Evolutionary conservation across 106 monocot genomes (phyloP).

Genomic region (Platanthera zijinensis): DNA sequence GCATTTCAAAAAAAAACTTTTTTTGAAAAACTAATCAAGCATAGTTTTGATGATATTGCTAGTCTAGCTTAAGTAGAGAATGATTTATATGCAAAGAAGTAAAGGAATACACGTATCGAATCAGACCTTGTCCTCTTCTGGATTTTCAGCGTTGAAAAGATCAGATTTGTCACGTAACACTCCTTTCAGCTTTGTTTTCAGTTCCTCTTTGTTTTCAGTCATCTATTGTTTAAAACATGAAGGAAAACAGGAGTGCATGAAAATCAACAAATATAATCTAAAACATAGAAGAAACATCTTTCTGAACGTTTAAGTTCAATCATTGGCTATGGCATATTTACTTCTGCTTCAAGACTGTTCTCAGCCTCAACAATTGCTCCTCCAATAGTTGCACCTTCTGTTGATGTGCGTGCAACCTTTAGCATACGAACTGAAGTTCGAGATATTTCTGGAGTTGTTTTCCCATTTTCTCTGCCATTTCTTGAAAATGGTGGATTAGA

Average conservation of each 20-base stretch:
- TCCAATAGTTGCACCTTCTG: constrained; percentile 52
- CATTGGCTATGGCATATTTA: constrained; percentile 19
- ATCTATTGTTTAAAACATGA: constrained; percentile 24
- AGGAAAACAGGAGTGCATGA: constrained; percentile 4
- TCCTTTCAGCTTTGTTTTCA: constrained; percentile 86
- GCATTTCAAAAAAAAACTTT: background rate
- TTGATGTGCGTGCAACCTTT: constrained; percentile 55
- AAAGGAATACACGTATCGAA: background rate
- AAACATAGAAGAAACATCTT: background rate
- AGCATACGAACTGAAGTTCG: constrained; percentile 14
- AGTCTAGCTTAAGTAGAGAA: background rate
- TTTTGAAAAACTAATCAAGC: no score
- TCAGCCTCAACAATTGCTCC: constrained; percentile 96
- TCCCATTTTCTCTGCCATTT: constrained; percentile 22
- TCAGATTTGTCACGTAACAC: constrained; percentile 84
- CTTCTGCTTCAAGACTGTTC: constrained; percentile 68
- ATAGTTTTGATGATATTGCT: background rate
- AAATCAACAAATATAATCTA: constrained; percentile 5
- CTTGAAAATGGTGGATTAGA: constrained; percentile 9
- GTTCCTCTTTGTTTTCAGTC: constrained; percentile 73
- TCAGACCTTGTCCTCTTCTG: constrained; percentile 87
- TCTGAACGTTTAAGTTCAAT: background rate
- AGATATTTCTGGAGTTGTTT: constrained; percentile 24
- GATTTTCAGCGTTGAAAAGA: constrained; percentile 75
- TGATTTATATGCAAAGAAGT: background rate